Percentiles rank a stretch among this genome's conserved stretches.
These are phyloP conservation scores for Cladorrhinum sp. DNA, from an alignment of 2,329 filamentous ascomycete species.

Conservation along the genomic window DNA sequence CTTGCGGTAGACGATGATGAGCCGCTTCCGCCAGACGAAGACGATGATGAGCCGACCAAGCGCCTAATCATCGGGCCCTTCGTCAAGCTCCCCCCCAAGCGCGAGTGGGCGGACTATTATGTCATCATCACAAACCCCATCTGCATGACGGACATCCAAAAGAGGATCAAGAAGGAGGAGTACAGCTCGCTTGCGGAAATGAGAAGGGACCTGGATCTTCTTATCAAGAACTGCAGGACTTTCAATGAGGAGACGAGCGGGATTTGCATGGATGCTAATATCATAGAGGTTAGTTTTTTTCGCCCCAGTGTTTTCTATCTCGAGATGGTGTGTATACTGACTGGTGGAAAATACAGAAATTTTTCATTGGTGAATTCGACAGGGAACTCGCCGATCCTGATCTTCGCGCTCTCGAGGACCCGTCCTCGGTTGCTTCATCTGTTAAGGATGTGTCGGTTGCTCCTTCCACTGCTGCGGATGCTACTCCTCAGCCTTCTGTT, in stretches of 20 bases:
- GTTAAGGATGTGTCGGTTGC: constrained; percentile 42
- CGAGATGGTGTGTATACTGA: neutral
- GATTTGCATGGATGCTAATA: constrained; percentile 86
- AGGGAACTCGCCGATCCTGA: constrained; percentile 54
- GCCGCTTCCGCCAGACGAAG: constrained; percentile 44
- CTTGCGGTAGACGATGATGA: constrained; percentile 75
- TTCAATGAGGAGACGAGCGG: constrained; percentile 97
- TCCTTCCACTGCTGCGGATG: constrained; percentile 40
- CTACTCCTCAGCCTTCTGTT: constrained; percentile 61
- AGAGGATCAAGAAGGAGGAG: constrained; percentile 93
- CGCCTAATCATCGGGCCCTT: constrained; percentile 92
- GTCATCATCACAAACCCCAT: constrained; percentile 88
- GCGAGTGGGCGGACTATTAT: constrained; percentile 93
- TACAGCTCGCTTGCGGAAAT: constrained; percentile 80
- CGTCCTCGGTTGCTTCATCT: constrained; percentile 22
- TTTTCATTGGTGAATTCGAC: constrained; percentile 52
- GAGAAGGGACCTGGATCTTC: constrained; percentile 74
- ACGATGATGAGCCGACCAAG: constrained; percentile 57
- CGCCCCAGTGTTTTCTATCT: neutral
- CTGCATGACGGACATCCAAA: constrained; percentile 91
- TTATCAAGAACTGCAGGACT: constrained; percentile 88
- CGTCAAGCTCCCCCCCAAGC: constrained; percentile 83
- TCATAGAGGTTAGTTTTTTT: constrained; percentile 71
- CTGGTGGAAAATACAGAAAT: constrained; percentile 46
- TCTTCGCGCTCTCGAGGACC: constrained; percentile 54